Base-by-base conservation (phyloP, 352 stramenopile species). In the Globisporangium parvum region DNA sequence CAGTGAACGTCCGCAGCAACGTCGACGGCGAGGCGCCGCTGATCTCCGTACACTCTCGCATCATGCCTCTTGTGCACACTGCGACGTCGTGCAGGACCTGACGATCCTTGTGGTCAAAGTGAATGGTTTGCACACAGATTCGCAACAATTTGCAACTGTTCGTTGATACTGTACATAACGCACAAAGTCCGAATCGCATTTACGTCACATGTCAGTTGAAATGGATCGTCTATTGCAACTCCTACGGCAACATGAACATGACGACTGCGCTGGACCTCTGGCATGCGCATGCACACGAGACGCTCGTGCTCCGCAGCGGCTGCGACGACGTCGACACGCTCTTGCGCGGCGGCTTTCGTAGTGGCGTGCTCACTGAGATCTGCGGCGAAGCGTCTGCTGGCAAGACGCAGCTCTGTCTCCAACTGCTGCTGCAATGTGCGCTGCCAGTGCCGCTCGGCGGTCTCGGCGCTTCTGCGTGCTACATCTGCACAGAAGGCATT, bases 51-150 rank as follows among this genome's bases (percentile, higher is more conserved):
- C 20, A 47, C 24, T 51, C 24, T 21, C 26, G n/a, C 45, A 12
- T 50, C 23, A 20, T 51, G 52, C 10, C n/a, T 35, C 9, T 11
- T 35, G 31, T 35, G 31, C 31, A 35, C 31, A 35, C 31, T 35
- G 31, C 31, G 24, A 9, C 23, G 8, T 54, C 28, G 6, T 5
- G 18, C 28, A 87, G 76, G 87, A 98, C 62, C 63, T 97, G 57
- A 91, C 77, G 53, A 89, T 97, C 60, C 74, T 97, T 26, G 97
- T 88, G 4, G 86, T n/a, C n/a, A n/a, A n/a, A n/a, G n/a, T n/a
- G n/a, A n/a, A n/a, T n/a, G n/a, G n/a, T n/a, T n/a, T n/a, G n/a
- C n/a, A n/a, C n/a, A n/a, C n/a, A n/a, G n/a, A n/a, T n/a, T n/a
- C n/a, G n/a, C n/a, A n/a, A n/a, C n/a, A n/a, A n/a, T n/a, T n/a